Evolutionary conservation across 2,329 filamentous ascomycete genomes (phyloP).

Genomic region (Venturia asperata): DNA sequence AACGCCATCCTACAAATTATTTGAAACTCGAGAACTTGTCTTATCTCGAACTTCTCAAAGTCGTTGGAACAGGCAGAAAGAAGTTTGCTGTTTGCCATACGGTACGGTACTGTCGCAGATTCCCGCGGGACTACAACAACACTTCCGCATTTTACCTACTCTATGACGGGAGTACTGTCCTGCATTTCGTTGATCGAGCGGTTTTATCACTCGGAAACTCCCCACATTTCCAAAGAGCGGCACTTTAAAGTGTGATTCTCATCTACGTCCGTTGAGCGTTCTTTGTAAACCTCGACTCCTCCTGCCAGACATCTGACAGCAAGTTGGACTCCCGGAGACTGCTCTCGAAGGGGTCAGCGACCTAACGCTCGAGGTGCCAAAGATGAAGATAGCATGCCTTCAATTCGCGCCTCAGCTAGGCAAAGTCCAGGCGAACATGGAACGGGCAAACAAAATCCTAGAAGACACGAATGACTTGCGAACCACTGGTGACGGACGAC

Average conservation of each 20-base stretch:
- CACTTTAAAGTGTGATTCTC: background rate
- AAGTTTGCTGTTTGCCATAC: too few species aligned
- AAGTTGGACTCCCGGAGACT: background rate
- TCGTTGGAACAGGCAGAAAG: too few species aligned
- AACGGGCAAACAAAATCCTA: conserved; percentile 58
- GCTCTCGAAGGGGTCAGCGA: background rate
- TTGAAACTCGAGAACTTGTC: too few species aligned
- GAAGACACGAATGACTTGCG: conserved; percentile 38
- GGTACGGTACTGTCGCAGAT: too few species aligned
- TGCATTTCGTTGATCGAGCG: too few species aligned
- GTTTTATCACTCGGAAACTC: too few species aligned
- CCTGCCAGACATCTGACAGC: background rate
- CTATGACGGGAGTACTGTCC: too few species aligned
- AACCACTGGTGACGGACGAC: conserved; percentile 24
- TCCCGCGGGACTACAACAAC: too few species aligned
- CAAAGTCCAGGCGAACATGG: conserved; percentile 62
- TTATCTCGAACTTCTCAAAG: too few species aligned
- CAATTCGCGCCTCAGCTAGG: conserved; percentile 68
- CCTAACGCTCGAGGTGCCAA: conserved; percentile 22
- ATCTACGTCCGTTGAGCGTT: background rate
- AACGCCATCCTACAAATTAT: too few species aligned
- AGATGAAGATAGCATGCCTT: conserved; percentile 62
- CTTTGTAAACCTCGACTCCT: background rate
- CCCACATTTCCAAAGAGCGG: too few species aligned
- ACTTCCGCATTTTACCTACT: too few species aligned